Conservation (phyloP, 148 eudicot species). For the Rhododendron griersonianum region DNA sequence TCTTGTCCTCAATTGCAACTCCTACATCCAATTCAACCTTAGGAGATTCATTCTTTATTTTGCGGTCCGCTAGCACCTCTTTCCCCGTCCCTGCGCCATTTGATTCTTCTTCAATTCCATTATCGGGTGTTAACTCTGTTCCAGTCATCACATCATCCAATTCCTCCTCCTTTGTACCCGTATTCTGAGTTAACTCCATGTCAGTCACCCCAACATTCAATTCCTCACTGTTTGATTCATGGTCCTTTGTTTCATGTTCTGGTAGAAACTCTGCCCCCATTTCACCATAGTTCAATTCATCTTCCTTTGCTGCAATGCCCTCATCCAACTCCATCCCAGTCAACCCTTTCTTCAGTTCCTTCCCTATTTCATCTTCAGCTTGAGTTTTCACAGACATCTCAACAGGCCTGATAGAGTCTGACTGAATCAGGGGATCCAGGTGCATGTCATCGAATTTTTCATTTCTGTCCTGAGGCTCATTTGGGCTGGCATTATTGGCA, state of each 20-base stretch:
- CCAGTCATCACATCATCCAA: constrained; percentile 9
- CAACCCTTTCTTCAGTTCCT: constrained; percentile 6
- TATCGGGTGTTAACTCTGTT: not conserved
- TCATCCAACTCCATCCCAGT: constrained; percentile 9
- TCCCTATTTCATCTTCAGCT: not conserved
- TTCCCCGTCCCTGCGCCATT: not conserved
- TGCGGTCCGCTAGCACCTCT: constrained; percentile 5
- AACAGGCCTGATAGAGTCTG: not conserved
- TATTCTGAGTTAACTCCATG: not conserved
- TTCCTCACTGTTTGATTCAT: not conserved
- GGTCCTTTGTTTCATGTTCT: constrained; percentile 3
- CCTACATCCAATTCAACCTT: constrained; percentile 8
- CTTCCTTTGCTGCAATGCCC: not conserved
- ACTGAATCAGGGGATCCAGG: not conserved
- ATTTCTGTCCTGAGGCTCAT: not conserved
- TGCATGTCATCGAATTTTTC: not conserved
- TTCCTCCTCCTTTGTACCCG: constrained; percentile 1
- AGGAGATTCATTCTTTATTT: constrained; percentile 16
- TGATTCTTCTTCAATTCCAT: not conserved
- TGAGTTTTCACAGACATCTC: not conserved
- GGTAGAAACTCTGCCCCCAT: not conserved
- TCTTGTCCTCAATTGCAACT: constrained; percentile 17
- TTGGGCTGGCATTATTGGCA: not conserved
- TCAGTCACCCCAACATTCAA: not conserved
- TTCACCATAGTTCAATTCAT: not conserved